Percentiles rank a stretch among this genome's conserved stretches.
Evolutionary conservation across 78 protist genomes (phyloP).

Genomic region (Dictyostelium brefeldianum): DNA sequence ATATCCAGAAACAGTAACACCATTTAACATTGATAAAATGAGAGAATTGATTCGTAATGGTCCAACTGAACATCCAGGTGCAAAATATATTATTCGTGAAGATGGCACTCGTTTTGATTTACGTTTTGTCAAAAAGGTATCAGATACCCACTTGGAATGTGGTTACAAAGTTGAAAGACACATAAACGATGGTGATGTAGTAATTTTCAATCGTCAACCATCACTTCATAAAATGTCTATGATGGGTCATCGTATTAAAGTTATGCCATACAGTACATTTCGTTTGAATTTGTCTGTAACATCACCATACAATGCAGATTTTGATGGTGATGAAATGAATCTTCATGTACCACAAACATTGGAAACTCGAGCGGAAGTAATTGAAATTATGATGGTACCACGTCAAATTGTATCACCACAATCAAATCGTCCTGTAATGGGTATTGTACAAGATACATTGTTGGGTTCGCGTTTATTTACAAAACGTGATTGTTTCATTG

Average conservation of each 20-base stretch:
- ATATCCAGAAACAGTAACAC: constrained; percentile 98
- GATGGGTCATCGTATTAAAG: constrained; percentile 98
- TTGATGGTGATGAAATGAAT: constrained; percentile 99
- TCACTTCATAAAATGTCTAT: constrained; percentile 99
- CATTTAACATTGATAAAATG: constrained; percentile 93
- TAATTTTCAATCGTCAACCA: constrained; percentile 99
- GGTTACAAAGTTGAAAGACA: constrained; percentile 98
- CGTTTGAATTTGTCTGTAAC: constrained; percentile 98
- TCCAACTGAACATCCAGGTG: constrained; percentile 94
- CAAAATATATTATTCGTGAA: constrained; percentile 80
- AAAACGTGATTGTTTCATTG: constrained; percentile 94
- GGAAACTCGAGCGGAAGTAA: constrained; percentile 96
- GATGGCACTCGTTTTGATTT: constrained; percentile 96
- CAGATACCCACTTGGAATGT: constrained; percentile 79
- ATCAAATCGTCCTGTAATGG: constrained; percentile 99
- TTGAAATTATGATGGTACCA: constrained; percentile 98
- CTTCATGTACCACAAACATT: constrained; percentile 98
- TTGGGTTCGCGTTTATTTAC: constrained; percentile 94
- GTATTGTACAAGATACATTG: constrained; percentile 99
- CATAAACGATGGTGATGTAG: constrained; percentile 96
- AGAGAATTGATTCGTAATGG: constrained; percentile 92
- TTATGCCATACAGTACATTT: constrained; percentile 99
- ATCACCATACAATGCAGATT: constrained; percentile 99
- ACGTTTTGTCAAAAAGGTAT: constrained; percentile 55
- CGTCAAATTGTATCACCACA: constrained; percentile 98